These are phyloP conservation scores for Aspergillus caelatus DNA, from an alignment of 2,329 filamentous ascomycete species.

Conservation along the genomic window DNA sequence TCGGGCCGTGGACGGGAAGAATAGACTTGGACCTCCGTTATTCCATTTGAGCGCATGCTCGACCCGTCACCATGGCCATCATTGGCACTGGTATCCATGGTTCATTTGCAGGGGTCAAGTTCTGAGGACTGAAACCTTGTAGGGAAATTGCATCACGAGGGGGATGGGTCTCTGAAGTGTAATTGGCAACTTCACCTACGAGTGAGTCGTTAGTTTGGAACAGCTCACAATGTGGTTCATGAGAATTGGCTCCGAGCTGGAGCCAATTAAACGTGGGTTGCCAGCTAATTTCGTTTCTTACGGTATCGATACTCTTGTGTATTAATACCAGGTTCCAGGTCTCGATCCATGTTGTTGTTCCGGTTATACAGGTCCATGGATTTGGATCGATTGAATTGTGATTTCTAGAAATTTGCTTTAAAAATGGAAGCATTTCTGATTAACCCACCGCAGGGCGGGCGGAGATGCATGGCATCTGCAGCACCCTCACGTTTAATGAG, in stretches of 20 bases:
- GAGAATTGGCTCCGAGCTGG: not conserved
- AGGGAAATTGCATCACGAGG: not conserved
- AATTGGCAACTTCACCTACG: not conserved
- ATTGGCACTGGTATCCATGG: not conserved
- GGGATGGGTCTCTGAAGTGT: not conserved
- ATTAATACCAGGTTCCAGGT: not conserved
- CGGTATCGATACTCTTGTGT: not conserved
- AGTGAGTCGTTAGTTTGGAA: not conserved
- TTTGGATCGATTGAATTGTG: not conserved
- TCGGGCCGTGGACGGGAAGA: not conserved
- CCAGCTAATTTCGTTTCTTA: not conserved
- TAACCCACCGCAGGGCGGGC: not conserved
- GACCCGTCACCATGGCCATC: not conserved
- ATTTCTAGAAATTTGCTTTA: not conserved
- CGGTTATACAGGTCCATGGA: not conserved
- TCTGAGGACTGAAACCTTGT: not conserved
- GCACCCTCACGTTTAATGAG: not conserved
- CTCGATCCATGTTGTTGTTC: not conserved
- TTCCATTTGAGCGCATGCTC: not conserved
- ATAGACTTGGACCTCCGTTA: not conserved
- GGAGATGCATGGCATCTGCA: slow-evolving; percentile 1
- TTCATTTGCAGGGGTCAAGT: not conserved
- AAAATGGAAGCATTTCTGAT: not conserved
- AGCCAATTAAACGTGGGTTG: not conserved
- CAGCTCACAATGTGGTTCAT: not conserved